A percentile compares a stretch with the other conserved stretches of the same genome.
Evolutionary conservation across 2,329 filamentous ascomycete genomes (phyloP).

Genomic region (Monosporascus sp.): DNA sequence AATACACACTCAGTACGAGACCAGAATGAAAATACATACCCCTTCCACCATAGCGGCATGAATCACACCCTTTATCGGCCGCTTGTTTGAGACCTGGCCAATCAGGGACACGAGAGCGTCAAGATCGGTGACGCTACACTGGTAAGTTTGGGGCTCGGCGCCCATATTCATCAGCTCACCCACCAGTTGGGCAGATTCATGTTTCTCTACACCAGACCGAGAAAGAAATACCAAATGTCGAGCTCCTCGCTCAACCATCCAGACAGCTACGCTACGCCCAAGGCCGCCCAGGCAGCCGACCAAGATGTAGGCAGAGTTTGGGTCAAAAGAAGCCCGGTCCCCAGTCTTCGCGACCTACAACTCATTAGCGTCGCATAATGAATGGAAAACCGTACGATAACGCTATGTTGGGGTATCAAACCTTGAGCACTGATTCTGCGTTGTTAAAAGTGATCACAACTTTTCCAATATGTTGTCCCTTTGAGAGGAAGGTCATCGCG

Average conservation of each 20-base stretch:
- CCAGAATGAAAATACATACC: slow-evolving; percentile 2
- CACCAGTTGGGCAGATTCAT: neutral
- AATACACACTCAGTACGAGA: too few relatives aligned
- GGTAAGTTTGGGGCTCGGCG: neutral
- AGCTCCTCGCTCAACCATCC: slow-evolving; percentile 5
- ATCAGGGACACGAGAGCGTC: neutral
- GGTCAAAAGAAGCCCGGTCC: neutral
- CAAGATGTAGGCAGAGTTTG: slow-evolving; percentile 1
- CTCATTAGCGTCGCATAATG: too few relatives aligned
- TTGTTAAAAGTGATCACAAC: too few relatives aligned
- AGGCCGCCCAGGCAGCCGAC: slow-evolving; percentile 6
- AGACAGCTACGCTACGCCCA: slow-evolving; percentile 2
- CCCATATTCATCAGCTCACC: neutral
- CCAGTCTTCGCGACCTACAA: slow-evolving; percentile 1
- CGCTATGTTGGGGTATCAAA: too few relatives aligned
- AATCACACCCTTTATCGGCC: slow-evolving; percentile 1
- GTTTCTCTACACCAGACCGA: neutral
- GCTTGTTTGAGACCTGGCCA: neutral
- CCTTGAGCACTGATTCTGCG: too few relatives aligned
- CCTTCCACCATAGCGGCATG: slow-evolving; percentile 7
- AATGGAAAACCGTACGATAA: too few relatives aligned
- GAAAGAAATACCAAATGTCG: slow-evolving; percentile 4
- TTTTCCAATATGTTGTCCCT: too few relatives aligned
- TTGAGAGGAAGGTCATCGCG: too few relatives aligned
- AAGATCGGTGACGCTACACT: neutral